phyloP scores from a whole-genome alignment of 352 stramenopile species.

The Phytophthora cajani region DNA sequence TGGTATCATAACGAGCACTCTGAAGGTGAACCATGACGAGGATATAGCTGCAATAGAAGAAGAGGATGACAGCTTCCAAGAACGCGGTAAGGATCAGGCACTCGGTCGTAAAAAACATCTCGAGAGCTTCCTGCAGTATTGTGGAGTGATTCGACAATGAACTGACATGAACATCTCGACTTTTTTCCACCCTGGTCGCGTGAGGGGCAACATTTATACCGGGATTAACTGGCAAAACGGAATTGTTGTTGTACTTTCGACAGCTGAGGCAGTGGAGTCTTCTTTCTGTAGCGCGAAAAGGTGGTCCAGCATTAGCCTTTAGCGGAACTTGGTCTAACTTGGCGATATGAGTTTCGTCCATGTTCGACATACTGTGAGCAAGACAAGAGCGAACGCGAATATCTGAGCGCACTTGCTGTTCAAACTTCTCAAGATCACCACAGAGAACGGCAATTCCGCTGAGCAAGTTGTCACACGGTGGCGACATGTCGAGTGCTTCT shows the following conservation, averaged over 20 bases:
- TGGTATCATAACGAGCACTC: too few relatives aligned
- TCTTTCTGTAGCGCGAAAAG: not conserved
- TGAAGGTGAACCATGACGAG: too few relatives aligned
- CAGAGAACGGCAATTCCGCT: not conserved
- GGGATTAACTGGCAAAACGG: not conserved
- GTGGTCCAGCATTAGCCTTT: not conserved
- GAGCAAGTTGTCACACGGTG: not conserved
- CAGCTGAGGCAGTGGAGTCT: not conserved
- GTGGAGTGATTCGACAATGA: not conserved
- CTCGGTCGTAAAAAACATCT: slow-evolving; percentile 32
- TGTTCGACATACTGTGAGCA: not conserved
- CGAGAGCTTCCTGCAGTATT: slow-evolving; percentile 7
- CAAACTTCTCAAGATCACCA: not conserved
- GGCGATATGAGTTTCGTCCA: not conserved
- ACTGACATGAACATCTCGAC: not conserved
- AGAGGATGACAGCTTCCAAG: slow-evolving; percentile 35
- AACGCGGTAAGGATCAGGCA: slow-evolving; percentile 38
- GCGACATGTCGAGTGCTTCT: not conserved
- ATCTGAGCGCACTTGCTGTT: not conserved
- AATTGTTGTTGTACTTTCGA: not conserved
- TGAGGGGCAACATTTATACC: not conserved
- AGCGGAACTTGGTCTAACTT: not conserved
- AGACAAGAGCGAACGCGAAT: slow-evolving; percentile 1
- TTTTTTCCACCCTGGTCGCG: not conserved
- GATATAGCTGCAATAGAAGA: slow-evolving; percentile 8